These are phyloP conservation scores for Dictyophora rubrovolvata DNA, from an alignment of 768 basidiomycete species.

Conservation along the genomic window DNA sequence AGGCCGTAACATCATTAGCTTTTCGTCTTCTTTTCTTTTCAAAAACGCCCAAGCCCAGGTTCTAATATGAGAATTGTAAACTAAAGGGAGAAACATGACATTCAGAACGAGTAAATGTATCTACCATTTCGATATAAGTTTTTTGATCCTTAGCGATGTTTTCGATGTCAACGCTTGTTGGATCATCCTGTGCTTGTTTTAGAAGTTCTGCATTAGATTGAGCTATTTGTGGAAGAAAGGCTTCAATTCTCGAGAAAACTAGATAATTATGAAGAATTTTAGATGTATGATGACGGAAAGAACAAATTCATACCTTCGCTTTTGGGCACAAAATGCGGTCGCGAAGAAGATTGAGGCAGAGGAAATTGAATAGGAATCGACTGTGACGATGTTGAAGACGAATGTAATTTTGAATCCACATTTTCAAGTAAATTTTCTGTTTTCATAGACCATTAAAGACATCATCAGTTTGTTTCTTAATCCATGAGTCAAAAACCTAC, in stretches of 20 bases:
- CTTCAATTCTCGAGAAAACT: constrained; percentile 62
- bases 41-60: constrained; percentile 58
- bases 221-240: constrained; percentile 57
- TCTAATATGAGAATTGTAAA: constrained; percentile 25
- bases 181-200: constrained; percentile 36
- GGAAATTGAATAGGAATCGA: not conserved
- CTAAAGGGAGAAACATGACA: constrained; percentile 6
- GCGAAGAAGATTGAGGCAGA: not conserved
- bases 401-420: constrained; percentile 9
- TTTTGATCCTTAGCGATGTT: constrained; percentile 37
- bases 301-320: not conserved
- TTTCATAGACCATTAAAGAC: not conserved
- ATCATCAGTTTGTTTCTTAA: constrained; percentile 14
- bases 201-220: constrained; percentile 50
- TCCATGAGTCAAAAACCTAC: constrained; percentile 26
- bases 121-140: constrained; percentile 59
- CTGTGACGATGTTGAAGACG: constrained; percentile 31
- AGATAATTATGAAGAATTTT: not conserved
- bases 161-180: constrained; percentile 58
- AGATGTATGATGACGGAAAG: not conserved
- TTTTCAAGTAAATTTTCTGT: constrained; percentile 1
- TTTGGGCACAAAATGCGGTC: not conserved
- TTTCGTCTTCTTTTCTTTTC: constrained; percentile 22
- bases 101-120: constrained; percentile 6
- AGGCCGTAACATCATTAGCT: constrained; percentile 10